Evolutionary conservation across 1,284 basidiomycete genomes (phyloP).

Genomic region (Pseudozyma sp.): DNA sequence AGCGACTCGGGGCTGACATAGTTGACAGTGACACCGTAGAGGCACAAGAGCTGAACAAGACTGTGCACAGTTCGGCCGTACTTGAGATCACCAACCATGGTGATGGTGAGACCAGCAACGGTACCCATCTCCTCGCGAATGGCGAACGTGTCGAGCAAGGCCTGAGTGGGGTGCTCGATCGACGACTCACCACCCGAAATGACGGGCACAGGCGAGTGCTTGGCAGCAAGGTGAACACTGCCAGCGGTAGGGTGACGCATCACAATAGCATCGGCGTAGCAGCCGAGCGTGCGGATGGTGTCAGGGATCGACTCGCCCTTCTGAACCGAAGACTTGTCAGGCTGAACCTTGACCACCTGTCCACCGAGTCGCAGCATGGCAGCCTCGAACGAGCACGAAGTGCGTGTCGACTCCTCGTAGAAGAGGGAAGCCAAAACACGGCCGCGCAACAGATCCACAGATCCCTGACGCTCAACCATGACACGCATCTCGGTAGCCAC

Average conservation of each 20-base stretch:
- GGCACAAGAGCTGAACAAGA: conserved; percentile 88
- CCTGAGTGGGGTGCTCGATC: conserved; percentile 95
- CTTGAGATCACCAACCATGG: conserved; percentile 92
- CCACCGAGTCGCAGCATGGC: conserved; percentile 99
- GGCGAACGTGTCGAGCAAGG: conserved; percentile 86
- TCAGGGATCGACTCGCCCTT: conserved; percentile 96
- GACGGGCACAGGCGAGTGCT: conserved; percentile 93
- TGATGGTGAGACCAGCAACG: conserved; percentile 95
- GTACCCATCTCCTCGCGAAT: conserved; percentile 98
- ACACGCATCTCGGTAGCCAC: conserved; percentile 96
- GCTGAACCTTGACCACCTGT: conserved; percentile 86
- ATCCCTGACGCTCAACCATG: conserved; percentile 91
- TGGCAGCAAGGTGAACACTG: conserved; percentile 78
- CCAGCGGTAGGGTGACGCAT: conserved; percentile 94
- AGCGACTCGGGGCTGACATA: conserved; percentile 93
- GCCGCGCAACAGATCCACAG: conserved; percentile 88
- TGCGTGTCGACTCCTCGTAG: conserved; percentile 97
- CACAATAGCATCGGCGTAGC: conserved; percentile 95
- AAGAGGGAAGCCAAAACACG: conserved; percentile 94
- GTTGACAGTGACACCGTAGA: conserved; percentile 88
- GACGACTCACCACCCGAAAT: conserved; percentile 97
- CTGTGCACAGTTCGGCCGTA: conserved; percentile 98
- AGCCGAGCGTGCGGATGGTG: conserved; percentile 92
- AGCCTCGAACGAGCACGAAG: conserved; percentile 89
- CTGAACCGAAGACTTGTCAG: conserved; percentile 85